These are phyloP conservation scores for Forsythia viridissima DNA, from an alignment of 257 asterid species.

Conservation along the genomic window DNA sequence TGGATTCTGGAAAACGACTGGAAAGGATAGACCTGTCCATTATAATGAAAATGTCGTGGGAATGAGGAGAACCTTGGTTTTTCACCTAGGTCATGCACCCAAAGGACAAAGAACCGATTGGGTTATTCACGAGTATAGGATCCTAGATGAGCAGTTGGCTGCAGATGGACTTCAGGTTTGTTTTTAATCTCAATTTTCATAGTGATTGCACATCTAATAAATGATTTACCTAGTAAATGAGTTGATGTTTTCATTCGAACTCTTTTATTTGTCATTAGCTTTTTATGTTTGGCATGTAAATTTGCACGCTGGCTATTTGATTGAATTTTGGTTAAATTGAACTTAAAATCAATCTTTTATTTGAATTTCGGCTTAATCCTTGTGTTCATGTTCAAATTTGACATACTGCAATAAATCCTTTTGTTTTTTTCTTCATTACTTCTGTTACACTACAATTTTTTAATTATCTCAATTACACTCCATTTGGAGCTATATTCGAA, in stretches of 20 bases:
- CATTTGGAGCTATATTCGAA: neutral
- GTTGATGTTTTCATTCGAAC: neutral
- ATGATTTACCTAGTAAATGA: neutral
- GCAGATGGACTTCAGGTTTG: conserved; percentile 59
- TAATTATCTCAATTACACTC: neutral
- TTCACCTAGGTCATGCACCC: conserved; percentile 76
- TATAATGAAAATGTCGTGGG: conserved; percentile 51
- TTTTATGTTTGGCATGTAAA: neutral
- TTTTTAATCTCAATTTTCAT: neutral
- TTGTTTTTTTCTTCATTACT: neutral
- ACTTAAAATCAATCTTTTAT: neutral
- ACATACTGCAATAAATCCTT: neutral
- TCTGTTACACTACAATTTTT: neutral
- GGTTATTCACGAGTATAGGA: conserved; percentile 73
- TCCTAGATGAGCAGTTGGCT: conserved; percentile 51
- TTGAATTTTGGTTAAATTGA: neutral
- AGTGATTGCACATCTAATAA: neutral
- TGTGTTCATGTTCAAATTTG: neutral
- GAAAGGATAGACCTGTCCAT: conserved; percentile 55
- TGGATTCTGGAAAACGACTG: conserved; percentile 92
- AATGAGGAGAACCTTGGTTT: conserved; percentile 71
- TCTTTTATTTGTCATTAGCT: neutral
- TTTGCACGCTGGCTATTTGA: neutral
- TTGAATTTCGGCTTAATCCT: neutral
- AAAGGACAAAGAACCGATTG: conserved; percentile 79